Evolutionary conservation across 495 filamentous ascomycete species (phyloP).

Genomic region (Hypoxylon cercidicola): DNA sequence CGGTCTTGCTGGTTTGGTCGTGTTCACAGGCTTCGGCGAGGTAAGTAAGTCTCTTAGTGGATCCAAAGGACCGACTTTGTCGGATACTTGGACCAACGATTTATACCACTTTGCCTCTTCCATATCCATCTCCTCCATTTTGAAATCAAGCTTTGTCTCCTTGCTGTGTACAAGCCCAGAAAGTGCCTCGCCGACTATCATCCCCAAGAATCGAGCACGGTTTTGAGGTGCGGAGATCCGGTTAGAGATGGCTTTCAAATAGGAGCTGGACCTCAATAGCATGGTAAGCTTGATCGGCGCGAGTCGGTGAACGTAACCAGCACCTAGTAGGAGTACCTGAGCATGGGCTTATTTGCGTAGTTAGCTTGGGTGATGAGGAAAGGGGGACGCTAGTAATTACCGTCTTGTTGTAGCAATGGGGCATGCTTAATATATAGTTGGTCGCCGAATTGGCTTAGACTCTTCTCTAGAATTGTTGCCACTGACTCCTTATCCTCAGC

Average conservation of each 20-base stretch:
- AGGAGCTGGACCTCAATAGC: conserved; percentile 74
- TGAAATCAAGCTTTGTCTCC: conserved; percentile 79
- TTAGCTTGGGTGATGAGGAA: conserved; percentile 42
- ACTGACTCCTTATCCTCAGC: conserved; percentile 64
- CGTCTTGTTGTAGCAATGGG: conserved; percentile 86
- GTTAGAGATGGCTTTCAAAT: conserved; percentile 85
- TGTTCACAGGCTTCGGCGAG: conserved; percentile 24
- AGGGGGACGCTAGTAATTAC: conserved; percentile 53
- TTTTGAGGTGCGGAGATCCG: conserved; percentile 79
- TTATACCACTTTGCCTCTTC: conserved; percentile 83
- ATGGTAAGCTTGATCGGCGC: conserved; percentile 68
- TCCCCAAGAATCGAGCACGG: conserved; percentile 84
- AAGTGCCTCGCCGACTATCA: conserved; percentile 85
- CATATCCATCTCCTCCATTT: conserved; percentile 79
- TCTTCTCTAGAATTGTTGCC: conserved; percentile 69
- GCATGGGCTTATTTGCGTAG: conserved; percentile 66
- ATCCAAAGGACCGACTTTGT: conserved; percentile 70
- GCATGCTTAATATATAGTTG: conserved; percentile 87
- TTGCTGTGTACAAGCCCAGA: conserved; percentile 82
- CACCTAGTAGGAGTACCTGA: conserved; percentile 80
- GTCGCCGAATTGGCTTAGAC: conserved; percentile 80
- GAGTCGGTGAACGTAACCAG: conserved; percentile 76
- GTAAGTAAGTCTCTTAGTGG: conserved; percentile 23
- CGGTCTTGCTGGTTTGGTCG: conserved; percentile 32
- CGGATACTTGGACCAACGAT: conserved; percentile 68